These are phyloP conservation scores for Rosa chinensis DNA, from an alignment of 306 rosid genomes.

Conservation along the genomic window DNA sequence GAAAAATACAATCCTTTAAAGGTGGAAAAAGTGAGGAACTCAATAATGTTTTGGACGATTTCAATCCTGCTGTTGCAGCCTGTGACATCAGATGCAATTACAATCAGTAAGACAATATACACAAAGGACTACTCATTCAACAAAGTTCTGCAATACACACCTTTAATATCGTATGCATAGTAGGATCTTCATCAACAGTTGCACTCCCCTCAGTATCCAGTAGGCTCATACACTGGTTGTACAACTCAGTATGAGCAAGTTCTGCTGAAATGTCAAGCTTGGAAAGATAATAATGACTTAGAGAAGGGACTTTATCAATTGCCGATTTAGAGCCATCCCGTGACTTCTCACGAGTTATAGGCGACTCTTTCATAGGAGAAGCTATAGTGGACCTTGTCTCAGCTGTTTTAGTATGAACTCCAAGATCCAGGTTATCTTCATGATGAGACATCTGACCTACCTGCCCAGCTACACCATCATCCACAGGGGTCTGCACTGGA, in stretches of 20 bases:
- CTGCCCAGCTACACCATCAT: conserved; percentile 51
- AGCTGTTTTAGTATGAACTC: conserved; percentile 43
- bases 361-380: conserved; percentile 58
- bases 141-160: conserved; percentile 37
- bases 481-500: conserved; percentile 41
- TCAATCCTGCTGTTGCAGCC: conserved; percentile 57
- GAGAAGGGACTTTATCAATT: conserved; percentile 42
- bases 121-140: background rate
- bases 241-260: conserved; percentile 64
- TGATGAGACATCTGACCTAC: conserved; percentile 49
- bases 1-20: conserved; percentile 57
- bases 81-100: conserved; percentile 38
- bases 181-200: conserved; percentile 43
- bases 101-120: conserved; percentile 1
- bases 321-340: conserved; percentile 36
- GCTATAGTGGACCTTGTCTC: conserved; percentile 52
- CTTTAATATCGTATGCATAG: conserved; percentile 49
- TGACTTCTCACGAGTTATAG: conserved; percentile 44
- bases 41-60: conserved; percentile 38
- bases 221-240: conserved; percentile 58
- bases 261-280: conserved; percentile 83
- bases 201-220: conserved; percentile 46
- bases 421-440: conserved; percentile 46
- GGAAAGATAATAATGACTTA: conserved; percentile 76
- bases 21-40: conserved; percentile 57